phyloP scores from a whole-genome alignment of 176 grass and related monocot genomes.

The Eleusine coracana region DNA sequence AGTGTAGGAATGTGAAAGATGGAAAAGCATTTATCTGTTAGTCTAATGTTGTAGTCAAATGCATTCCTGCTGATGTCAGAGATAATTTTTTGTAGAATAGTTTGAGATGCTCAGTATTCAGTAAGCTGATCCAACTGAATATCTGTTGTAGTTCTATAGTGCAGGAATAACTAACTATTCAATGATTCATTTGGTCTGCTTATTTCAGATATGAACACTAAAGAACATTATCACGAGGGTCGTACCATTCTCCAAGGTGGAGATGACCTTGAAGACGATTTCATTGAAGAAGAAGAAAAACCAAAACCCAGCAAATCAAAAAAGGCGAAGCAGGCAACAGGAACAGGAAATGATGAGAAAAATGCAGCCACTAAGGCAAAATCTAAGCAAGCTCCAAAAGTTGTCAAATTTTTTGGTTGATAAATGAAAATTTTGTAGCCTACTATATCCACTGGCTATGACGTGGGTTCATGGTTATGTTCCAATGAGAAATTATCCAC shows the following conservation, averaged over 20 bases:
- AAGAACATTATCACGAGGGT: constrained; percentile 32
- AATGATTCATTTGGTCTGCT: constrained; percentile 24
- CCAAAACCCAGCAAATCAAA: constrained; percentile 45
- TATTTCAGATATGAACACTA: constrained; percentile 48
- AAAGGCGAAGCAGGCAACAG: constrained; percentile 32
- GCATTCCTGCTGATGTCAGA: background rate
- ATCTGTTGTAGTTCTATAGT: background rate
- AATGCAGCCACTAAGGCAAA: constrained; percentile 46
- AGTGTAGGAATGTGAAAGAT: background rate
- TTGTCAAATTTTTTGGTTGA: constrained; percentile 86
- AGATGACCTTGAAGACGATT: constrained; percentile 97
- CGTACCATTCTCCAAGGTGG: constrained; percentile 48
- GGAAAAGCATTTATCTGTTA: background rate
- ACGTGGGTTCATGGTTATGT: background rate
- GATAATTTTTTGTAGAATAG: background rate
- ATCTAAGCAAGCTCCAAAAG: constrained; percentile 67
- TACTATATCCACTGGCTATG: background rate
- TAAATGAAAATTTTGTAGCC: constrained; percentile 20
- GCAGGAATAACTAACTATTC: constrained; percentile 3
- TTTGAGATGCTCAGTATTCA: background rate
- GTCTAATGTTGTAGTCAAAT: too few relatives aligned
- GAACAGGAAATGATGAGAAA: constrained; percentile 32
- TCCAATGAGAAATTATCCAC: constrained; percentile 5
- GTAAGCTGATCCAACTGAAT: background rate
- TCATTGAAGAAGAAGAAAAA: constrained; percentile 64